phyloP scores from a whole-genome alignment of 2,329 filamentous ascomycete species.

The Talaromyces sp. region DNA sequence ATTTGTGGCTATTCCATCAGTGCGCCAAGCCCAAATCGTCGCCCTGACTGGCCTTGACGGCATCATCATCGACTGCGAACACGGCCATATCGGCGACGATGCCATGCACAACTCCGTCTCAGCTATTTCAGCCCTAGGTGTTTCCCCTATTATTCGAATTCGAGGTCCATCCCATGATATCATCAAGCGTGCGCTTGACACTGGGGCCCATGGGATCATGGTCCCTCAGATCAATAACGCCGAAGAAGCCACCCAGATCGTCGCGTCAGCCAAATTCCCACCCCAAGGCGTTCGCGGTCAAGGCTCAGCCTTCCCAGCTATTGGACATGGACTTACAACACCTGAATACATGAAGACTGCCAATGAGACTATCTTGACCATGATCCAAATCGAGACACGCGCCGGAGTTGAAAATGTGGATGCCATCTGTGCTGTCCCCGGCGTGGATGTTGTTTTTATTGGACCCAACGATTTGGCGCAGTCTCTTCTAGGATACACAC shows the following conservation, averaged over 20 bases:
- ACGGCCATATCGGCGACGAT: slow-evolving; percentile 33
- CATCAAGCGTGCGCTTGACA: slow-evolving; percentile 28
- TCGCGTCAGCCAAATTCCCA: slow-evolving; percentile 32
- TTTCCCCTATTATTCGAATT: slow-evolving; percentile 29
- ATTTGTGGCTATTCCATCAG: slow-evolving; percentile 53
- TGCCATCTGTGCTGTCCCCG: slow-evolving; percentile 41
- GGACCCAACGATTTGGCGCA: slow-evolving; percentile 42
- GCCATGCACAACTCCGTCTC: slow-evolving; percentile 32
- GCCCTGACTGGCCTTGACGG: slow-evolving; percentile 65
- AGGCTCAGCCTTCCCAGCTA: slow-evolving; percentile 31
- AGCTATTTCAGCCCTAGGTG: slow-evolving; percentile 27
- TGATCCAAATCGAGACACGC: slow-evolving; percentile 45
- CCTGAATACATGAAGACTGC: slow-evolving; percentile 38
- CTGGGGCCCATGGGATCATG: slow-evolving; percentile 49
- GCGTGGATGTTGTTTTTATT: slow-evolving; percentile 43
- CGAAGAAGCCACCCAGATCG: slow-evolving; percentile 41
- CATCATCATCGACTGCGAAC: slow-evolving; percentile 55
- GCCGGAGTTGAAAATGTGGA: slow-evolving; percentile 45
- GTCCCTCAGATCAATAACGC: slow-evolving; percentile 52
- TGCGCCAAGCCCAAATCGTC: slow-evolving; percentile 56
- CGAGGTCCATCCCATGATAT: slow-evolving; percentile 25
- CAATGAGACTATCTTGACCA: slow-evolving; percentile 37
- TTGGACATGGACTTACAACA: slow-evolving; percentile 36
- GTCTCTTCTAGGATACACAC: slow-evolving; percentile 62
- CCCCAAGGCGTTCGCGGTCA: slow-evolving; percentile 33